These are phyloP conservation scores for Haplosporangium gracile DNA, from an alignment of 192 early-diverging fungal species.

Conservation along the genomic window DNA sequence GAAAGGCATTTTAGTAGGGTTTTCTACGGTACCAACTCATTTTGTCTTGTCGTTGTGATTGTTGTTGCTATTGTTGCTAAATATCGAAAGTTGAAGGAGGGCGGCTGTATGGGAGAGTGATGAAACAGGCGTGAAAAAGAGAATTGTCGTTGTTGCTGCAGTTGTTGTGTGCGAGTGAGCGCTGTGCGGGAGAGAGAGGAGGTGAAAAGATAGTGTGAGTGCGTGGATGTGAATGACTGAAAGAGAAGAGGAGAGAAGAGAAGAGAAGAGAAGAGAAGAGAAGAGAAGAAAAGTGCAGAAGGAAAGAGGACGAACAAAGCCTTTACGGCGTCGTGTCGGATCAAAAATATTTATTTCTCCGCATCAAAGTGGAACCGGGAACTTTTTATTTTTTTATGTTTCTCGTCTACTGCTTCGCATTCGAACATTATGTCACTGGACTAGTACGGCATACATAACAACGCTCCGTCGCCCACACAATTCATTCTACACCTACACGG, in stretches of 20 bases:
- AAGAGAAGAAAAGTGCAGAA: background rate
- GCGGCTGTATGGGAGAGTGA: background rate
- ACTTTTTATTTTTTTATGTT: background rate
- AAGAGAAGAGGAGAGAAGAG: background rate
- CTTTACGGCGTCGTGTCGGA: background rate
- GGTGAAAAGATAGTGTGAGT: background rate
- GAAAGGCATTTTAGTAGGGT: background rate
- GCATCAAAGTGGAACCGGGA: constrained; percentile 3
- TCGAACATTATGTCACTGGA: too few relatives aligned
- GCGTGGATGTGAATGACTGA: background rate
- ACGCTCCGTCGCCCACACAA: too few relatives aligned
- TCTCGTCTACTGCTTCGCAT: background rate
- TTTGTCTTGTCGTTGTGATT: background rate
- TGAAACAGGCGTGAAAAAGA: background rate
- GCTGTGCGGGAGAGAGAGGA: background rate
- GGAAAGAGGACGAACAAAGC: too few relatives aligned
- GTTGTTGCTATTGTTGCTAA: background rate
- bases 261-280: background rate
- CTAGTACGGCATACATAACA: too few relatives aligned
- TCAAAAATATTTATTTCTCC: background rate
- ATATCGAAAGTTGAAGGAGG: background rate
- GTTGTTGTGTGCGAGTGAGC: too few relatives aligned
- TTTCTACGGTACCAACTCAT: background rate
- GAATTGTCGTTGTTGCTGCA: too few relatives aligned
- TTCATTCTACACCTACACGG: too few relatives aligned